These are phyloP conservation scores for Kernera saxatilis DNA, from an alignment of 345 rosid genomes.

Conservation along the genomic window DNA sequence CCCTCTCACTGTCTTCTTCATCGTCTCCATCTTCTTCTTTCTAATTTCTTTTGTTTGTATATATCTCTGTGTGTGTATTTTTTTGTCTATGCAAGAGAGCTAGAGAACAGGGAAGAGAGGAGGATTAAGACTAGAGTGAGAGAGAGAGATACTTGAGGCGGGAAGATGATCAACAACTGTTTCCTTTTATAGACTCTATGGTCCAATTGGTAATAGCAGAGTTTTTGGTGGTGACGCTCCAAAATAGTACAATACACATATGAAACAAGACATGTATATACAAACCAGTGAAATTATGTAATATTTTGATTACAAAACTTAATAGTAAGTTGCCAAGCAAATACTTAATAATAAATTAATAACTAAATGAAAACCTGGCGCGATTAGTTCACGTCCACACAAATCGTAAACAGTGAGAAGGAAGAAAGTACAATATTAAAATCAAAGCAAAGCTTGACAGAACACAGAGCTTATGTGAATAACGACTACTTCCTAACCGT, in stretches of 20 bases:
- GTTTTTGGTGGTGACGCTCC: background rate
- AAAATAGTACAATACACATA: background rate
- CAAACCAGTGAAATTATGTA: background rate
- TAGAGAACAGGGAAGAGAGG: background rate
- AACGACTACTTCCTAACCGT: slow-evolving; percentile 30
- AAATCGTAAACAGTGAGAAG: slow-evolving; percentile 8
- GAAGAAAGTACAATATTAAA: slow-evolving; percentile 16
- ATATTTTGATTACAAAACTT: background rate
- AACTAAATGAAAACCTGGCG: slow-evolving; percentile 1
- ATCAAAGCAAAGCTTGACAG: slow-evolving; percentile 19
- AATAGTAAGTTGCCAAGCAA: background rate
- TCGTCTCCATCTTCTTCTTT: slow-evolving; percentile 10
- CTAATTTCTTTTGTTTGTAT: background rate
- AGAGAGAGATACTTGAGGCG: slow-evolving; percentile 5
- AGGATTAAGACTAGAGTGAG: too few relatives aligned
- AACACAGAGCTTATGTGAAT: slow-evolving; percentile 1
- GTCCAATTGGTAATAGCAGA: background rate
- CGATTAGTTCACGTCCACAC: slow-evolving; percentile 24
- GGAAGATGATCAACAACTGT: slow-evolving; percentile 22
- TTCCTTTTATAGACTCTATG: slow-evolving; percentile 10
- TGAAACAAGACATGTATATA: too few relatives aligned
- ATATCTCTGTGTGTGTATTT: background rate
- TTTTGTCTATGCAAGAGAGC: background rate
- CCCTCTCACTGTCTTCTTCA: slow-evolving; percentile 22
- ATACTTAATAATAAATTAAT: background rate